Percentiles rank a stretch among this genome's conserved stretches.
Evolutionary conservation across 2,329 filamentous ascomycete species (phyloP).

Genomic region (Calycina herbarum): DNA sequence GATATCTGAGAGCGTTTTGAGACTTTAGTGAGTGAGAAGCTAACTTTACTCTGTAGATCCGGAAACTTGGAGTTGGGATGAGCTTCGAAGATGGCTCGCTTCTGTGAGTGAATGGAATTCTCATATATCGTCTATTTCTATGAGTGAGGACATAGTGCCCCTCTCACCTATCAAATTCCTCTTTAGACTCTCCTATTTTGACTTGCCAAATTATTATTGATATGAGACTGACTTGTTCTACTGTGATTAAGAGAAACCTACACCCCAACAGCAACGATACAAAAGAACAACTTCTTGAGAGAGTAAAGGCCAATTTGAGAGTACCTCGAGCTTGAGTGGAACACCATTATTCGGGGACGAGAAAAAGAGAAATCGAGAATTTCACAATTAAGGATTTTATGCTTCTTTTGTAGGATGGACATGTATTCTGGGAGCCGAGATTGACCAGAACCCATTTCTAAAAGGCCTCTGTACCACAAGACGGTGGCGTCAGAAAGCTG

Average conservation of each 20-base stretch:
- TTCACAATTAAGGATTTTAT: too few relatives aligned
- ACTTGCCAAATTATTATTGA: not conserved
- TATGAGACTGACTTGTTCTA: not conserved
- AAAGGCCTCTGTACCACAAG: too few relatives aligned
- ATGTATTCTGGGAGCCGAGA: too few relatives aligned
- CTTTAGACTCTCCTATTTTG: not conserved
- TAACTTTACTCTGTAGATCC: constrained; percentile 49
- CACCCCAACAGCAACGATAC: constrained; percentile 59
- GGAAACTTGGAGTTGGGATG: constrained; percentile 73
- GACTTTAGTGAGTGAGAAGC: not conserved
- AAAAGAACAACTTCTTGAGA: constrained; percentile 64
- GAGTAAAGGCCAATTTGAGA: constrained; percentile 68
- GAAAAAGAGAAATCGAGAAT: not conserved
- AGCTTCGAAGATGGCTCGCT: constrained; percentile 78
- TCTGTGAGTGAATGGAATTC: constrained; percentile 57
- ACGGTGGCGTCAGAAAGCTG: too few relatives aligned
- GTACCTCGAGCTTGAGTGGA: constrained; percentile 35
- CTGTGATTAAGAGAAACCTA: constrained; percentile 57
- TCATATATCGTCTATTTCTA: not conserved
- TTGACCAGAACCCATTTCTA: too few relatives aligned
- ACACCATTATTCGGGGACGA: not conserved
- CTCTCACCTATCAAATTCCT: not conserved
- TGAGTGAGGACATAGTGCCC: not conserved
- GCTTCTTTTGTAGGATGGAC: too few relatives aligned
- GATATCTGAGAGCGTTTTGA: constrained; percentile 7